Evolutionary conservation across 164 flowering plant genomes (phyloP), one percentile per base, ranked within the genome.

Genomic region (Dillenia suffruticosa): DNA sequence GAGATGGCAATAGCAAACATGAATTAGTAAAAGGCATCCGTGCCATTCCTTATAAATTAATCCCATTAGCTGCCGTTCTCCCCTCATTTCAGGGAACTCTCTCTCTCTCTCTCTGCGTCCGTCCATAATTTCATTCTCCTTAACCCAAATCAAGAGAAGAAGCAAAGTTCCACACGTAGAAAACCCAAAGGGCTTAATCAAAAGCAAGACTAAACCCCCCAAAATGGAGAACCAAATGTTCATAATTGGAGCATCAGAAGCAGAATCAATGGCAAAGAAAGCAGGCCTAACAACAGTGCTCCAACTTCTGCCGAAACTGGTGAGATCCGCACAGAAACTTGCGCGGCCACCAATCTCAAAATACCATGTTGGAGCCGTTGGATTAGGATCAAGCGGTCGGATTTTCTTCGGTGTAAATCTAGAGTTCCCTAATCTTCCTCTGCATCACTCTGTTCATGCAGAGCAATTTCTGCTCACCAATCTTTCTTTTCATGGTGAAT

Each of bases 281-380:
- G 59, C 69, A 13, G 78, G 75, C 24, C 69, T 82, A 19, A 46
- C 61, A 6, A 62, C 85, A 3, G 64, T 74, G 54, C 72, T 62
- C 62, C 71, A 82, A 53, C 84, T 90, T 75, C 85, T 92, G 51
- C 82, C 89, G 0, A 46, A 79, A 13, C 77, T 92, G 11, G 91
- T 85, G 57, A 58, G 62, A 16, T 63, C 82, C 0, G 88, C 95
- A 12, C 77, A 88, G 63, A 24, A 66, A n/a, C 76, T 84, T 8
- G 95, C 98, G 17, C 84, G 96, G 10, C 79, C 94, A 1, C 84
- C 96, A n/a, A 90, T 90, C 77, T 93, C 98, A 72, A 75, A 81
- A 40, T 93, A 47, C 82, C 81, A 59, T 61, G 98, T 93, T 59
- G 97, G 78, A 9, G 89, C 94, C 59, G 92, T 77, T 49, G 98